Conservation (phyloP, 2,329 filamentous ascomycete species). For the Neobulgaria alba region DNA sequence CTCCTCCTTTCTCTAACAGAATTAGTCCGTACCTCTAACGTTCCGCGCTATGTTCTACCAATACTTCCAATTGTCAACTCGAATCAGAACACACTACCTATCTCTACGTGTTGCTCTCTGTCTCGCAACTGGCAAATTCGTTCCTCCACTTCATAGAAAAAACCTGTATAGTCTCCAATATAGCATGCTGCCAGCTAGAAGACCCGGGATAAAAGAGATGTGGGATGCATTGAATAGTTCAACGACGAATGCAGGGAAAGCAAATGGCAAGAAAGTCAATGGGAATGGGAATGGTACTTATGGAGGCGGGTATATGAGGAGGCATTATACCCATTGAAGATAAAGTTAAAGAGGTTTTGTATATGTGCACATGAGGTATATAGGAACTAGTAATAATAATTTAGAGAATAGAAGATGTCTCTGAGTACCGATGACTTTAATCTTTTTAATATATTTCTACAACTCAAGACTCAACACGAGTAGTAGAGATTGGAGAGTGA, state of each 20-base stretch:
- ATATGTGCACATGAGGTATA: slow-evolving; percentile 10
- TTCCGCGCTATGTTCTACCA: slow-evolving; percentile 95
- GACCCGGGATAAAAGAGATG: slow-evolving; percentile 75
- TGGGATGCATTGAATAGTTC: slow-evolving; percentile 45
- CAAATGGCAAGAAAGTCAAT: slow-evolving; percentile 12
- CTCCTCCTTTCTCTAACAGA: slow-evolving; percentile 13
- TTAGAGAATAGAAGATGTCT: too few species aligned
- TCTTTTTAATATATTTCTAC: too few species aligned
- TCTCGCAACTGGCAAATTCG: slow-evolving; percentile 81
- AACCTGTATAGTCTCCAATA: slow-evolving; percentile 96
- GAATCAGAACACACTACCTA: slow-evolving; percentile 91
- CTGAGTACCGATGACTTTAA: too few species aligned
- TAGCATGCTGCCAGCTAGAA: slow-evolving; percentile 82
- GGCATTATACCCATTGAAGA: slow-evolving; percentile 12
- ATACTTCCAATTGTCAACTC: slow-evolving; percentile 88
- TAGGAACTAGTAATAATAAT: slow-evolving; percentile 8
- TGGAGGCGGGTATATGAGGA: slow-evolving; percentile 15
- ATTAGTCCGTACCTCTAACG: slow-evolving; percentile 75
- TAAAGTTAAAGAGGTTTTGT: slow-evolving; percentile 8
- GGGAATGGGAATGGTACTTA: too few species aligned
- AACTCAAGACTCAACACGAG: too few species aligned
- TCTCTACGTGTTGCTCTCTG: slow-evolving; percentile 82
- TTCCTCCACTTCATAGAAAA: slow-evolving; percentile 89
- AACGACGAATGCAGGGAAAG: slow-evolving; percentile 9
- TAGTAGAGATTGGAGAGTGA: too few species aligned